These are phyloP conservation scores for Sanguinoderma infundibulare DNA, from an alignment of 1,284 basidiomycete species.

Conservation along the genomic window DNA sequence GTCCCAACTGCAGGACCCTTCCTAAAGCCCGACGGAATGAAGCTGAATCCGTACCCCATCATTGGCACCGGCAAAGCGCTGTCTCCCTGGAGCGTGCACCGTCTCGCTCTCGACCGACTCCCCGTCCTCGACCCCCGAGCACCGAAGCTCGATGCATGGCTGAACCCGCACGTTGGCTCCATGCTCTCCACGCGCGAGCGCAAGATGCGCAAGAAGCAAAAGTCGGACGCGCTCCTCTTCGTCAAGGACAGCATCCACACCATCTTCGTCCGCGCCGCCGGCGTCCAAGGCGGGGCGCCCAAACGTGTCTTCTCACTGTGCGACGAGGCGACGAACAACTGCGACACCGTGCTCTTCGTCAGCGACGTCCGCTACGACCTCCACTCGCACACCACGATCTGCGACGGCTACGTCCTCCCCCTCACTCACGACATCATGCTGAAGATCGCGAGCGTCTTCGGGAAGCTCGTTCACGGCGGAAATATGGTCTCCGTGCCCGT, in stretches of 20 bases:
- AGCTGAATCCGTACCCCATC: constrained; percentile 40
- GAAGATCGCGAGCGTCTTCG: constrained; percentile 6
- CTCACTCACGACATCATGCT: constrained; percentile 31
- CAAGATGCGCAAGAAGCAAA: constrained; percentile 15
- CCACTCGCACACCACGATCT: constrained; percentile 46
- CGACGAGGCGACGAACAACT: constrained; percentile 29
- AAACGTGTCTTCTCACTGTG: constrained; percentile 36
- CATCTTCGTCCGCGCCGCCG: constrained; percentile 35
- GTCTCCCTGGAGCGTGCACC: constrained; percentile 45
- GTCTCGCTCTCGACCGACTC: constrained; percentile 42
- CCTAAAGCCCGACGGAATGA: constrained; percentile 27
- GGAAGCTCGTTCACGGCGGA: constrained; percentile 11
- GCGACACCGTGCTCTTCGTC: constrained; percentile 45
- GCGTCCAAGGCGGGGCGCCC: constrained; percentile 16
- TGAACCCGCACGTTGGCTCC: constrained; percentile 34
- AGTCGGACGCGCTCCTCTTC: constrained; percentile 31
- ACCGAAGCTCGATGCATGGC: constrained; percentile 30
- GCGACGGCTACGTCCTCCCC: constrained; percentile 48
- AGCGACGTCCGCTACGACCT: constrained; percentile 48
- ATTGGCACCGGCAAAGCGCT: constrained; percentile 24
- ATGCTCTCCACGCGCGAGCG: constrained; percentile 39
- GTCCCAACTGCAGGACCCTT: constrained; percentile 32
- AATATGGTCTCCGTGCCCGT: constrained; percentile 22
- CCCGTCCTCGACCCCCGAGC: constrained; percentile 34
- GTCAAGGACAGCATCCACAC: constrained; percentile 39